Evolutionary conservation across 1,284 basidiomycete genomes (phyloP), one percentile per base, ranked within the genome.

Genomic region (Leccinum griseonigrum): DNA sequence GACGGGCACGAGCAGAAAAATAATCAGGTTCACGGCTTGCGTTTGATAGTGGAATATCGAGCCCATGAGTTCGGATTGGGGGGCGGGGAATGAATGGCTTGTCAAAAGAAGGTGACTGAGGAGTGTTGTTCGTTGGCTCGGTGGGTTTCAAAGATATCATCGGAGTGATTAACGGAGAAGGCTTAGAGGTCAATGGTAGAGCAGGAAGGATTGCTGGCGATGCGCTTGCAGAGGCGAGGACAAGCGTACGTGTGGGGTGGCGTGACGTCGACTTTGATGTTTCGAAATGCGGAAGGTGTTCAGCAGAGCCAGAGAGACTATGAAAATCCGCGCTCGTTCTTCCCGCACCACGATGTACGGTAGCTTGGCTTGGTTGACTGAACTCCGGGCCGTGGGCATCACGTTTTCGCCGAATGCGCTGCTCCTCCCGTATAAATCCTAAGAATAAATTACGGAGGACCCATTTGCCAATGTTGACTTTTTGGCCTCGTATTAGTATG

Each of bases 381-480:
- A 60, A 55, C 62, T 71, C 68, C n/a, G 66, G 57, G 31, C 61
- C 56, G 9, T 67, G 64, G 14, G 55, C 28, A 1, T 79, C 75
- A 57, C 75, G 74, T 67, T 66, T 72, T 67, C 76, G 76, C n/a
- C 79, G 78, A 31, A 76, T 66, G 11, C 81, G 79, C 60, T 83
- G 81, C 67, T 91, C 83, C 68, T 91, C 90, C 3, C 80, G 79
- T 56, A 91, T 81, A 69, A 92, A 92, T 0, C 81, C 83, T 26
- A 84, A 68, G 69, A 93, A 93, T 5, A 93, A 72, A 70, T 92
- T 93, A 31, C 85, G 80, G 22, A 93, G 74, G 3, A 90, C 83
- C 91, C 90, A 92, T 74, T 90, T 92, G 2, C 90, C 91, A 52
- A 92, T 78, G 71, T 92, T 93, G 64, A 93, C 90, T 93, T 67